A percentile compares a stretch with the other conserved stretches of the same genome.
Evolutionary conservation across 78 protist species (phyloP).

Genomic region (Trichosphaerium sp.): DNA sequence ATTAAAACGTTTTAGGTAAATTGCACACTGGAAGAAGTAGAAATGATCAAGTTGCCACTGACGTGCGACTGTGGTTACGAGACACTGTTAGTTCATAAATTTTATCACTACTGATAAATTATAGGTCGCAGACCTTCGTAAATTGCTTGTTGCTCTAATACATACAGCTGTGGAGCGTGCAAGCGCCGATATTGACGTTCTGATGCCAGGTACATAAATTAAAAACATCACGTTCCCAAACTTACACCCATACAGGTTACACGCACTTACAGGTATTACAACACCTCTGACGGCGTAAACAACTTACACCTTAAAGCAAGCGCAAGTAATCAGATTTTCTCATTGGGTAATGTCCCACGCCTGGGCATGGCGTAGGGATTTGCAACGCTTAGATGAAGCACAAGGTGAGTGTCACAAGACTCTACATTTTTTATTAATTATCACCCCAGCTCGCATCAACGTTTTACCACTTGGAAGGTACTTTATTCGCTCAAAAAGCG

Average conservation of each 20-base stretch:
- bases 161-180: conserved; percentile 4
- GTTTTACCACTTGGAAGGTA: too few relatives aligned
- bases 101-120: too few relatives aligned
- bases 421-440: too few relatives aligned
- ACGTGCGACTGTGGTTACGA: conserved; percentile 54
- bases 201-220: conserved; percentile 66
- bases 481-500: too few relatives aligned
- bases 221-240: background rate
- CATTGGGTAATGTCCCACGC: conserved; percentile 56
- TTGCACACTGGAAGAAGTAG: conserved; percentile 69
- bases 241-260: too few relatives aligned
- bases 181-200: conserved; percentile 4
- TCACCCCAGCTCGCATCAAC: background rate
- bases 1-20: too few relatives aligned
- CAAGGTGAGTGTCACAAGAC: too few relatives aligned
- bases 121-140: background rate
- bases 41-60: conserved; percentile 57
- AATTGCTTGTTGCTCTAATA: background rate
- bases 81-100: too few relatives aligned
- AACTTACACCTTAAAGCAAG: conserved; percentile 1
- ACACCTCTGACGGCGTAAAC: background rate
- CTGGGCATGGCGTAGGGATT: conserved; percentile 19
- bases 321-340: conserved; percentile 56
- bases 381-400: conserved; percentile 2
- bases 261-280: conserved; percentile 51